Percentiles rank a stretch among this genome's conserved stretches.
Evolutionary conservation across 2,329 filamentous ascomycete species (phyloP).

Genomic region (Intubia oerlemansii): DNA sequence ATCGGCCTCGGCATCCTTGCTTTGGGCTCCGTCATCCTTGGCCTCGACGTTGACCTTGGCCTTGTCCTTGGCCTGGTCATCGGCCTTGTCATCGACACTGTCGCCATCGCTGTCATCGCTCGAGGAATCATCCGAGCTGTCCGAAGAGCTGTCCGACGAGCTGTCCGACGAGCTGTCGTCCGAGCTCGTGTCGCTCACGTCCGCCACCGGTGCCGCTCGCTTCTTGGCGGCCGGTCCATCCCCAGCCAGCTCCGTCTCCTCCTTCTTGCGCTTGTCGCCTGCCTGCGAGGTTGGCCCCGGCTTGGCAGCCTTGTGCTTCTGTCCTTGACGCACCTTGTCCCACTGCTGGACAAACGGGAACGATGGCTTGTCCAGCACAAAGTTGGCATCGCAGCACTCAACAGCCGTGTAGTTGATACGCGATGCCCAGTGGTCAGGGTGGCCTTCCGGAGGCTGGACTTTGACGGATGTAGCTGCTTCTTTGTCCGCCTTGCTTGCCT

Average conservation of each 20-base stretch:
- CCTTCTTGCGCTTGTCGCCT: constrained; percentile 1
- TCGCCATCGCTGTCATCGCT: neutral
- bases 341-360: constrained; percentile 83
- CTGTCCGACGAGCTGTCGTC: too few relatives aligned
- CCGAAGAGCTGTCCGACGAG: neutral
- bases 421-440: constrained; percentile 42
- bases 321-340: constrained; percentile 45
- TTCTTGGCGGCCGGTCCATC: constrained; percentile 2
- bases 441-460: neutral
- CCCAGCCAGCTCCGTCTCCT: neutral
- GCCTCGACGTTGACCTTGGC: neutral
- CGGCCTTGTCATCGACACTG: neutral
- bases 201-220: neutral
- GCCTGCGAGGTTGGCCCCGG: too few relatives aligned
- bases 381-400: constrained; percentile 56
- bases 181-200: neutral
- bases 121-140: too few relatives aligned
- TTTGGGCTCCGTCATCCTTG: too few relatives aligned
- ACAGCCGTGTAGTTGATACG: constrained; percentile 60
- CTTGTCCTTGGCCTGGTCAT: neutral
- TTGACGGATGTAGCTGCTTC: neutral
- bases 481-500: too few relatives aligned
- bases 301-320: too few relatives aligned
- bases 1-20: constrained; percentile 23
- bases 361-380: constrained; percentile 53